phyloP scores from a whole-genome alignment of 202 grass and related monocot species.

The Panicum hallii region DNA sequence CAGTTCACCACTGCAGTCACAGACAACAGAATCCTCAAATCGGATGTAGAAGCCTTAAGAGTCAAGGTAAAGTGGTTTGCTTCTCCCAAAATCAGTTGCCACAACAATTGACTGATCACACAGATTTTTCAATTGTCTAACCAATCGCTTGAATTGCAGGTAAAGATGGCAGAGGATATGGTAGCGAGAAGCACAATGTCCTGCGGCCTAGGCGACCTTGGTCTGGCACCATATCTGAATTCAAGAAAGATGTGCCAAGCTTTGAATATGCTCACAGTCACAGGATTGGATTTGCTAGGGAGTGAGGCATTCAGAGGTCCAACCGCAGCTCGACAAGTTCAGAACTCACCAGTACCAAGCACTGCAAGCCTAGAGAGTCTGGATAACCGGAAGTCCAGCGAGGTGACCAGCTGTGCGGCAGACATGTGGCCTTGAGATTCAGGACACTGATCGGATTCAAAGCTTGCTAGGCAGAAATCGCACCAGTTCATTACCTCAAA shows the following conservation, averaged over 20 bases:
- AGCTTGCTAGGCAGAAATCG: background rate
- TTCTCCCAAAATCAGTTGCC: background rate
- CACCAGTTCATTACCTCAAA: background rate
- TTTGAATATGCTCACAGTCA: conserved; percentile 51
- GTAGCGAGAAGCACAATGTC: conserved; percentile 65
- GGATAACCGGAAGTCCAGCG: conserved; percentile 45
- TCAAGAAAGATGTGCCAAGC: conserved; percentile 60
- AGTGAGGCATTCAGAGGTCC: conserved; percentile 47
- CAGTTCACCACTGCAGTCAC: conserved; percentile 74
- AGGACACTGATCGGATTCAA: background rate
- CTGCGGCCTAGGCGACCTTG: conserved; percentile 68
- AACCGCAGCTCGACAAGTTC: conserved; percentile 45
- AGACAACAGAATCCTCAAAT: conserved; percentile 88
- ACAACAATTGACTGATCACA: background rate
- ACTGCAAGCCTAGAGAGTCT: conserved; percentile 46
- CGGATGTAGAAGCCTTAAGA: conserved; percentile 77
- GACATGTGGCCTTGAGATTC: conserved; percentile 58
- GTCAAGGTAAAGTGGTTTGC: conserved; percentile 61
- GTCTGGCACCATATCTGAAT: conserved; percentile 65
- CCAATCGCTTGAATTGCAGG: conserved; percentile 49
- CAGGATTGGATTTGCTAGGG: conserved; percentile 54
- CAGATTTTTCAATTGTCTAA: background rate
- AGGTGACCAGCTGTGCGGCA: conserved; percentile 42
- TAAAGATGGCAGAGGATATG: conserved; percentile 94
- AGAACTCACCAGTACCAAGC: conserved; percentile 58